These are phyloP conservation scores for Clonostachys sp. DNA, from an alignment of 2,329 filamentous ascomycete genomes.

Conservation along the genomic window DNA sequence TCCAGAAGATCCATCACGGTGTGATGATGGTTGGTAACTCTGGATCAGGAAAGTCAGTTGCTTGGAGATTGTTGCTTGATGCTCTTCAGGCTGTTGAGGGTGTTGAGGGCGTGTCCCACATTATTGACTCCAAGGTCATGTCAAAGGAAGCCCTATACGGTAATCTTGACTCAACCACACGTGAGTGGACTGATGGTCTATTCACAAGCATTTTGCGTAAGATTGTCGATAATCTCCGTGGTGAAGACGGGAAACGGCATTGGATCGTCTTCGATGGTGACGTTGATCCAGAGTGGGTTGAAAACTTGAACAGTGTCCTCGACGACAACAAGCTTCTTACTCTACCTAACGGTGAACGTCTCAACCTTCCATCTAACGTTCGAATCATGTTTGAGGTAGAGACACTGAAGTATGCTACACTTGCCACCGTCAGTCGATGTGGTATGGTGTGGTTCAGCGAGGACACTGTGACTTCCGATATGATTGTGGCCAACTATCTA, in stretches of 20 bases:
- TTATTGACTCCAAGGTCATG: constrained; percentile 99
- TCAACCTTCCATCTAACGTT: constrained; percentile 90
- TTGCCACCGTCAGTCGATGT: constrained; percentile 98
- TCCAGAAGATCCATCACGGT: constrained; percentile 96
- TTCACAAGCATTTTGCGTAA: constrained; percentile 98
- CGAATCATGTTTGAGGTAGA: constrained; percentile 99
- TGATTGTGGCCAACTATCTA: constrained; percentile 92
- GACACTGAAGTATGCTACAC: constrained; percentile 91
- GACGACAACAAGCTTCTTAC: constrained; percentile 99
- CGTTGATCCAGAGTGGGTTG: constrained; percentile 98
- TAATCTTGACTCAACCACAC: constrained; percentile 90
- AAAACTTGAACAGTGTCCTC: constrained; percentile 98
- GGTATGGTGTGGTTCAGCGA: constrained; percentile 99
- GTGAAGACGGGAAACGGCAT: constrained; percentile 93
- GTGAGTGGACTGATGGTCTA: constrained; percentile 97
- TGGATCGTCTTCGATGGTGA: constrained; percentile 99
- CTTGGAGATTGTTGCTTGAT: constrained; percentile 89
- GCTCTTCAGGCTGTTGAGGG: constrained; percentile 88
- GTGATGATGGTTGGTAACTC: constrained; percentile 99
- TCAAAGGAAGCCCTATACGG: constrained; percentile 97
- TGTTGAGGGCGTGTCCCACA: constrained; percentile 90
- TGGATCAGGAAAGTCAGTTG: constrained; percentile 92
- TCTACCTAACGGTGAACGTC: constrained; percentile 93
- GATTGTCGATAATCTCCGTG: constrained; percentile 97
- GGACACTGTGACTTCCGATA: constrained; percentile 86